These are phyloP conservation scores for Trametes cingulata DNA, from an alignment of 768 basidiomycete species.

Conservation along the genomic window DNA sequence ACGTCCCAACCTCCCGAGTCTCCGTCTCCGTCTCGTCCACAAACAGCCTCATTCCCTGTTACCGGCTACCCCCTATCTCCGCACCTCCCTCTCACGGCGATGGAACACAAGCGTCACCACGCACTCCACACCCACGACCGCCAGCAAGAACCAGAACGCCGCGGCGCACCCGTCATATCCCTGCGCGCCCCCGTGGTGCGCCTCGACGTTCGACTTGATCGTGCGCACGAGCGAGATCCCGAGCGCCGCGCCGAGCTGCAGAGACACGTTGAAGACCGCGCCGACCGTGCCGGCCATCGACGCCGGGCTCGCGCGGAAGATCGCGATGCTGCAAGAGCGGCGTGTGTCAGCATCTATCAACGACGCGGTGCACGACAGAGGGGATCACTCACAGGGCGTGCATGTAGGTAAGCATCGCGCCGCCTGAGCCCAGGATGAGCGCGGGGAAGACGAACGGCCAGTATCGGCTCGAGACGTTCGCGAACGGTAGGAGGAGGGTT, in stretches of 20 bases:
- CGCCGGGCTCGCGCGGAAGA: constrained; percentile 46
- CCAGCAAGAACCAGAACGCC: constrained; percentile 46
- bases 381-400: constrained; percentile 43
- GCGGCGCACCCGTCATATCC: constrained; percentile 42
- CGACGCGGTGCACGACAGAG: background rate
- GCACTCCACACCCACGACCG: constrained; percentile 29
- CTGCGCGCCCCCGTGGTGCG: constrained; percentile 20
- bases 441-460: constrained; percentile 50
- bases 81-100: no score
- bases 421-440: constrained; percentile 47
- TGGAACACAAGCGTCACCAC: constrained; percentile 31
- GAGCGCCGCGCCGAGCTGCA: constrained; percentile 42
- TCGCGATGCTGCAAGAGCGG: constrained; percentile 40
- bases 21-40: no score
- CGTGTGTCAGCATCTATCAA: background rate
- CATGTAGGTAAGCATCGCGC: constrained; percentile 43
- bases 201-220: constrained; percentile 28
- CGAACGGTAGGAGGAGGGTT: constrained; percentile 42
- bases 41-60: no score
- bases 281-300: constrained; percentile 50
- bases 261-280: constrained; percentile 50
- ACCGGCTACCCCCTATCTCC: no score
- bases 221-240: background rate
- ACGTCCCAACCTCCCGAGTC: no score
- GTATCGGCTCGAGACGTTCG: constrained; percentile 39